These are phyloP conservation scores for Anthostomella pinea DNA, from an alignment of 2,329 filamentous ascomycete genomes.

Conservation along the genomic window DNA sequence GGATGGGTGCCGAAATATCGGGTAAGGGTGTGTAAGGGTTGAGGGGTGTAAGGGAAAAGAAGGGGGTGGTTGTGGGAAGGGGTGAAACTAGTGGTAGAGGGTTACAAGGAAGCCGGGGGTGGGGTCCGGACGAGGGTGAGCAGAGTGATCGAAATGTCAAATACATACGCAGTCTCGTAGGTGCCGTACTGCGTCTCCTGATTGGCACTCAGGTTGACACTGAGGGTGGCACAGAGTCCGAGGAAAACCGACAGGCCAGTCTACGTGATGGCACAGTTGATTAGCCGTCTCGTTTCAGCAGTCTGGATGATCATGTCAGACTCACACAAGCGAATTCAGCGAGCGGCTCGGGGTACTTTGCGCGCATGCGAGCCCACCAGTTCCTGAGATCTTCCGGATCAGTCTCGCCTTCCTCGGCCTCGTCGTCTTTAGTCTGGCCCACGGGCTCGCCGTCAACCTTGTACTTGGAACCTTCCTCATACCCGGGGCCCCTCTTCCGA, in stretches of 20 bases:
- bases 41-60: too few species aligned
- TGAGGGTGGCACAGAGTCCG: slow-evolving; percentile 25
- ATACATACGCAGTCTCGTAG: slow-evolving; percentile 21
- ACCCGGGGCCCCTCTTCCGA: slow-evolving; percentile 3
- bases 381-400: slow-evolving; percentile 25
- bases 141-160: too few species aligned
- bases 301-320: neutral
- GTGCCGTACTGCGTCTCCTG: slow-evolving; percentile 22
- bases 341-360: slow-evolving; percentile 27
- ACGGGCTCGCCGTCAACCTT: slow-evolving; percentile 26
- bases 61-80: too few species aligned
- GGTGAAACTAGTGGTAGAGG: too few species aligned
- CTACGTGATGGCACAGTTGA: slow-evolving; percentile 4
- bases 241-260: slow-evolving; percentile 27
- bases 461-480: slow-evolving; percentile 16
- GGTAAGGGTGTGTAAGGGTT: too few species aligned
- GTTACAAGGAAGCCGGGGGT: too few species aligned
- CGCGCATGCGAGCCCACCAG: slow-evolving; percentile 29
- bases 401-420: slow-evolving; percentile 16
- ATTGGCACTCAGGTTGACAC: slow-evolving; percentile 26
- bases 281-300: slow-evolving; percentile 2
- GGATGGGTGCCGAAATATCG: too few species aligned
- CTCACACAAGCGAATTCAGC: slow-evolving; percentile 28
- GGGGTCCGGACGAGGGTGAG: too few species aligned
- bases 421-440: slow-evolving; percentile 19